Conservation (phyloP, 768 basidiomycete genomes). For the Lentinula edodes region DNA sequence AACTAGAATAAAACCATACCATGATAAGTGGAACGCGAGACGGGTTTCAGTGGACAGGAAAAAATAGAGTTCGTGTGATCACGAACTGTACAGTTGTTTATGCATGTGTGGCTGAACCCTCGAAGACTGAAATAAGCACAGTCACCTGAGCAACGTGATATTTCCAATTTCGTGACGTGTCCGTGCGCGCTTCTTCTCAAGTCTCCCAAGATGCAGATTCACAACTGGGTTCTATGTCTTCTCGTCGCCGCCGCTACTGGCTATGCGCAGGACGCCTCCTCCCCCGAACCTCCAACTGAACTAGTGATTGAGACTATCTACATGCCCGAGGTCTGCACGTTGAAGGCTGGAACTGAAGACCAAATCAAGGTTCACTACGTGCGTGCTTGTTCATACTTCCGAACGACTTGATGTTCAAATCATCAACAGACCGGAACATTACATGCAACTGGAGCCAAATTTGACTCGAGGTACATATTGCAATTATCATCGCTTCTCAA, state of each 20-base stretch:
- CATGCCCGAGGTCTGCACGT: conserved; percentile 49
- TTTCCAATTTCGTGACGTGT: background rate
- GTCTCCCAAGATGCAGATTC: conserved; percentile 42
- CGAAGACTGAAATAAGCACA: background rate
- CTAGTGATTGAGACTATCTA: conserved; percentile 60
- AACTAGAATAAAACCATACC: conserved; percentile 23
- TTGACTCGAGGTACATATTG: conserved; percentile 72
- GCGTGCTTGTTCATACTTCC: conserved; percentile 11
- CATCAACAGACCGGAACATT: conserved; percentile 70
- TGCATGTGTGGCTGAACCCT: conserved; percentile 1
- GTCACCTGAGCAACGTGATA: background rate
- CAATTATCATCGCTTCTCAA: background rate
- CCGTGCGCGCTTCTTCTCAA: background rate
- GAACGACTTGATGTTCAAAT: background rate
- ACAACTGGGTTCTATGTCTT: conserved; percentile 41
- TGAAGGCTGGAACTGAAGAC: conserved; percentile 57
- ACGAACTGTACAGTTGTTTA: conserved; percentile 37
- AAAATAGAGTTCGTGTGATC: conserved; percentile 26
- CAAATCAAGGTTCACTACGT: conserved; percentile 76
- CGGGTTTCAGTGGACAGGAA: conserved; percentile 14
- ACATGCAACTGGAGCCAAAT: conserved; percentile 70
- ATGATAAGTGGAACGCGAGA: conserved; percentile 34
- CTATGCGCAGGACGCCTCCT: background rate
- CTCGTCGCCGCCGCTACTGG: conserved; percentile 44
- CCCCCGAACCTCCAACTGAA: conserved; percentile 38